phyloP scores from a whole-genome alignment of 225 moss, liverwort and hornwort species.

The Marchantia polymorpha region DNA sequence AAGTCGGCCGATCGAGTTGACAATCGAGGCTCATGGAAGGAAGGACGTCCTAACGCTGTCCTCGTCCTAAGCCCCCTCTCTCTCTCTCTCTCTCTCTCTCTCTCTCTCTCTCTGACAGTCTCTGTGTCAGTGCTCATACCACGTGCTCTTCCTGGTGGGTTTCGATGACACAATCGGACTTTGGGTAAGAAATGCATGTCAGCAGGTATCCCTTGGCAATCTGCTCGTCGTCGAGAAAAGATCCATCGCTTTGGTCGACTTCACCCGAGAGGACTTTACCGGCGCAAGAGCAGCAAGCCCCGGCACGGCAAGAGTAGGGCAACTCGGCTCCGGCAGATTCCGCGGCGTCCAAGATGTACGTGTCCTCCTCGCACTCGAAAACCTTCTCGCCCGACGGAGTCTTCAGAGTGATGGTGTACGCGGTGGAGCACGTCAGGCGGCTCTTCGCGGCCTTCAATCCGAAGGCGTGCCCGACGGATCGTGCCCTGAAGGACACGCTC shows the following conservation, averaged over 20 bases:
- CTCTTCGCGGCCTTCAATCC: slow-evolving; percentile 31
- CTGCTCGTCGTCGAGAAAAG: slow-evolving; percentile 37
- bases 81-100: neutral
- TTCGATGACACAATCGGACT: slow-evolving; percentile 19
- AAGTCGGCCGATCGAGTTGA: neutral
- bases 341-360: slow-evolving; percentile 27
- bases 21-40: neutral
- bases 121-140: neutral
- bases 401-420: slow-evolving; percentile 31
- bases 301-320: slow-evolving; percentile 46
- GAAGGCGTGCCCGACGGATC: slow-evolving; percentile 27
- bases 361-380: slow-evolving; percentile 14
- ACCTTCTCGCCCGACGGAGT: slow-evolving; percentile 11
- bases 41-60: neutral
- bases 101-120: neutral
- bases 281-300: slow-evolving; percentile 40
- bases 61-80: neutral
- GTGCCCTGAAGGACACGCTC: slow-evolving; percentile 23
- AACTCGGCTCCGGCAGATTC: slow-evolving; percentile 27
- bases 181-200: slow-evolving; percentile 39
- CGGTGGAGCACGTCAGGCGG: slow-evolving; percentile 37
- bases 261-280: slow-evolving; percentile 12
- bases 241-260: slow-evolving; percentile 35
- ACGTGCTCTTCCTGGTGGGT: slow-evolving; percentile 28
- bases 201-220: slow-evolving; percentile 12